phyloP scores from a whole-genome alignment of 1,284 basidiomycete genomes.

The Cutaneotrichosporon sp. region DNA sequence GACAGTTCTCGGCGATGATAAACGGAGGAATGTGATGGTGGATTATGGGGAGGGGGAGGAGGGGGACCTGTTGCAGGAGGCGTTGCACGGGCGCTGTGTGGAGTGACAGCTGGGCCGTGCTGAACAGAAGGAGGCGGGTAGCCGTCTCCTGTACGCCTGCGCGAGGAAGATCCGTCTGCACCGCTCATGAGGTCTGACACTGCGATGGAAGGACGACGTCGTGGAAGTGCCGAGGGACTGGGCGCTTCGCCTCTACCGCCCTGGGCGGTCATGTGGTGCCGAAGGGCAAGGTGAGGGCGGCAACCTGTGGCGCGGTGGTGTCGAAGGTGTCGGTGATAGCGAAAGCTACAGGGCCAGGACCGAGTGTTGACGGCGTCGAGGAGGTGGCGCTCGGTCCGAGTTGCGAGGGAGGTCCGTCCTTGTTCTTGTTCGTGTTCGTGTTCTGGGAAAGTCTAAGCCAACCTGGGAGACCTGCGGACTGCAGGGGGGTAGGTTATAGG shows the following conservation, averaged over 20 bases:
- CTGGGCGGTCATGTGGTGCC: constrained; percentile 4
- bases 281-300: not conserved
- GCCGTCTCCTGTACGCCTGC: constrained; percentile 3
- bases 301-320: not conserved
- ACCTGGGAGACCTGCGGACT: too few relatives aligned
- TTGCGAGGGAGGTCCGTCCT: too few relatives aligned
- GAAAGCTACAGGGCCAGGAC: not conserved
- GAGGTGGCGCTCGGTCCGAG: constrained; percentile 1
- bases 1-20: not conserved
- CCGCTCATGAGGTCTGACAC: constrained; percentile 5
- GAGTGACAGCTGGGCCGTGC: not conserved
- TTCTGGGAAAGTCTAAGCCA: too few relatives aligned
- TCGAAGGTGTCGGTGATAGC: not conserved
- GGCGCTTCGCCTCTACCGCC: constrained; percentile 5
- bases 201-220: not conserved
- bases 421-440: too few relatives aligned
- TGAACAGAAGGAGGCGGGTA: not conserved
- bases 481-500: not conserved
- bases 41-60: not conserved
- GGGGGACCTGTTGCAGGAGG: not conserved
- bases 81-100: constrained; percentile 2
- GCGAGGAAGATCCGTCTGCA: not conserved
- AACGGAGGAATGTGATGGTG: not conserved
- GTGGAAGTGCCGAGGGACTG: not conserved
- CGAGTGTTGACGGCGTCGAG: not conserved